A percentile compares a stretch with the other conserved stretches of the same genome.
These are phyloP conservation scores for Pseudogymnoascus sp. DNA, from an alignment of 2,329 filamentous ascomycete species.

Conservation along the genomic window DNA sequence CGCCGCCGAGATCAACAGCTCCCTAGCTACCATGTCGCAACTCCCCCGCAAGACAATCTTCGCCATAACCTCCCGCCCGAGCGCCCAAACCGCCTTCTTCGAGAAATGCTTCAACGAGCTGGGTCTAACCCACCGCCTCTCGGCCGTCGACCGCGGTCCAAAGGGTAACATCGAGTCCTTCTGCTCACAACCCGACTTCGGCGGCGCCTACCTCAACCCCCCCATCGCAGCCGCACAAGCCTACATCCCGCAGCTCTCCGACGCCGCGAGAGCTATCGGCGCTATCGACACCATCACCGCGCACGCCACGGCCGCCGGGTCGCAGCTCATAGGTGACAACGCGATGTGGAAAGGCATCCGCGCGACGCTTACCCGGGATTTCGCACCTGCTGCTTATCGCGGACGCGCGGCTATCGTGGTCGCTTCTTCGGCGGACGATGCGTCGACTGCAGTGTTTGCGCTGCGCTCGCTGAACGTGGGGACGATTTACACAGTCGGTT, in stretches of 20 bases:
- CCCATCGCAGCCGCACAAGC: constrained; percentile 53
- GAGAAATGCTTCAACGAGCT: constrained; percentile 78
- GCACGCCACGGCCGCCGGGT: constrained; percentile 41
- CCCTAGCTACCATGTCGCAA: constrained; percentile 71
- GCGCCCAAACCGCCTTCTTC: constrained; percentile 75
- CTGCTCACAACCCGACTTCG: constrained; percentile 68
- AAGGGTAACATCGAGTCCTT: constrained; percentile 64
- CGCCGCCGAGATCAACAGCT: constrained; percentile 77
- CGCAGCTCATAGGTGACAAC: constrained; percentile 69
- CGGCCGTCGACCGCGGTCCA: constrained; percentile 64
- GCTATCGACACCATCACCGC: constrained; percentile 77
- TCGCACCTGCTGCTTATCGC: constrained; percentile 75
- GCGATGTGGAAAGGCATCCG: constrained; percentile 81
- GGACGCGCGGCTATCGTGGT: constrained; percentile 70
- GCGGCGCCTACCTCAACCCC: constrained; percentile 75
- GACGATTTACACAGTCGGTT: constrained; percentile 79
- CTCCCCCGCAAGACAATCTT: constrained; percentile 75
- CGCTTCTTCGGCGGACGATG: constrained; percentile 66
- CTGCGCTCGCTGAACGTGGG: constrained; percentile 68
- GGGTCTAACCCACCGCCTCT: constrained; percentile 77
- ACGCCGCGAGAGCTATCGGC: constrained; percentile 71
- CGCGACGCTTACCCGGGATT: constrained; percentile 72
- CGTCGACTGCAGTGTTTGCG: constrained; percentile 72
- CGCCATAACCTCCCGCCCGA: constrained; percentile 64
- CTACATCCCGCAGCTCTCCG: constrained; percentile 61